Conservation (phyloP, 139 green algal species). For the Auxenochlorella pyrenoidosa region DNA sequence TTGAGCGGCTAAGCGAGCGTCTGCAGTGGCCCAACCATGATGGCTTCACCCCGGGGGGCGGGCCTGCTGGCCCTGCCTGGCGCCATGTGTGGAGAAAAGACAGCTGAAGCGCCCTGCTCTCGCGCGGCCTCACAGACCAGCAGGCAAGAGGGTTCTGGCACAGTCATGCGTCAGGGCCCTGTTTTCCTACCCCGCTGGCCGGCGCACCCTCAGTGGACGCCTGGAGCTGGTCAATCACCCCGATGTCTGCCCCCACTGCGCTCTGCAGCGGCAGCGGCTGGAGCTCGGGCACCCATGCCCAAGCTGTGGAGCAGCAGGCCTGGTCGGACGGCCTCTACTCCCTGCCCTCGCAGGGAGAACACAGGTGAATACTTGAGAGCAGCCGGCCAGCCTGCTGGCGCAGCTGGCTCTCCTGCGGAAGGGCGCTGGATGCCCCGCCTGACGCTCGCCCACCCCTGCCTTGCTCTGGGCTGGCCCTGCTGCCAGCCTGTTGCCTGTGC, state of each 20-base stretch:
- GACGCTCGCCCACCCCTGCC: too few relatives aligned
- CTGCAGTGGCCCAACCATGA: too few relatives aligned
- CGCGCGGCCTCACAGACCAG: not conserved
- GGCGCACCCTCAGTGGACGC: not conserved
- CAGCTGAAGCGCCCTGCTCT: too few relatives aligned
- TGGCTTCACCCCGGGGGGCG: too few relatives aligned
- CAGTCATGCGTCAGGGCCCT: not conserved
- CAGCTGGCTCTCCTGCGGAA: too few relatives aligned
- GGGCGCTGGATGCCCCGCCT: too few relatives aligned
- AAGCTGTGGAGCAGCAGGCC: not conserved
- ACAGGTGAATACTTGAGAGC: not conserved
- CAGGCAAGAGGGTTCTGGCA: not conserved
- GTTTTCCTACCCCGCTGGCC: not conserved
- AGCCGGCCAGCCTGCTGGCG: not conserved
- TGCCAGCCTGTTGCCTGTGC: too few relatives aligned
- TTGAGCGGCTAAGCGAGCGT: too few relatives aligned
- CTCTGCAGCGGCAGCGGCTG: not conserved
- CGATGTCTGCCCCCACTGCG: not conserved
- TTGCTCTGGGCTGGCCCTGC: not conserved
- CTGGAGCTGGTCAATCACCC: not conserved
- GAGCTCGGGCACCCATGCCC: not conserved
- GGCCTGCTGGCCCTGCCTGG: too few relatives aligned
- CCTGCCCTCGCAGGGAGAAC: not conserved
- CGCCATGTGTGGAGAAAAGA: too few relatives aligned
- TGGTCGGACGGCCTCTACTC: not conserved